These are phyloP conservation scores for Lophium mytilinum DNA, from an alignment of 495 filamentous ascomycete genomes.

Conservation along the genomic window DNA sequence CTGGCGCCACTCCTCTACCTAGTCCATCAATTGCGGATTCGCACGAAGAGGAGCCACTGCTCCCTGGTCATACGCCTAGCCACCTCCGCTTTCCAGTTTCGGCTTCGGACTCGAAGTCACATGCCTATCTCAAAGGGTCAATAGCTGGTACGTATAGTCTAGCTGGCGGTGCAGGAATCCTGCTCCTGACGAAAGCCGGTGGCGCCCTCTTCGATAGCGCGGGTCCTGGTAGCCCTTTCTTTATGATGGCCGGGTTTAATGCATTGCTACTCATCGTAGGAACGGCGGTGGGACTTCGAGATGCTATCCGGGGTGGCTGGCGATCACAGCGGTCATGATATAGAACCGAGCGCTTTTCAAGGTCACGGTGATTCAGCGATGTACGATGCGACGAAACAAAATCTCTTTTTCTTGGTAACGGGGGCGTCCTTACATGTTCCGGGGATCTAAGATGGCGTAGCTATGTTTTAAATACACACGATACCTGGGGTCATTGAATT, in stretches of 20 bases:
- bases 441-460: no score
- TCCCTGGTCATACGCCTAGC: conserved; percentile 1
- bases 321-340: neutral
- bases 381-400: no score
- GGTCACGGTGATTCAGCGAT: no score
- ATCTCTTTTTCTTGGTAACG: no score
- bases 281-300: conserved; percentile 5
- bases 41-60: conserved; percentile 19
- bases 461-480: no score
- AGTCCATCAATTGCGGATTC: conserved; percentile 12
- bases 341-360: no score
- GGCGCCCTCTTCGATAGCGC: conserved; percentile 70
- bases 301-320: conserved; percentile 7
- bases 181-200: conserved; percentile 88
- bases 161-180: conserved; percentile 82
- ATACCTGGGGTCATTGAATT: no score
- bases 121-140: conserved; percentile 68
- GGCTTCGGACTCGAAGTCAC: conserved; percentile 6
- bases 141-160: conserved; percentile 92
- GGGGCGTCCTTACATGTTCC: no score
- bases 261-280: conserved; percentile 28
- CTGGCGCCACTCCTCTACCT: conserved; percentile 11
- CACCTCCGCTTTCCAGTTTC: neutral
- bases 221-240: conserved; percentile 72
- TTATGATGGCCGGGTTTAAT: conserved; percentile 86